phyloP scores from a whole-genome alignment of 1,284 basidiomycete species.

The Erythrobasidium hasegawianum region DNA sequence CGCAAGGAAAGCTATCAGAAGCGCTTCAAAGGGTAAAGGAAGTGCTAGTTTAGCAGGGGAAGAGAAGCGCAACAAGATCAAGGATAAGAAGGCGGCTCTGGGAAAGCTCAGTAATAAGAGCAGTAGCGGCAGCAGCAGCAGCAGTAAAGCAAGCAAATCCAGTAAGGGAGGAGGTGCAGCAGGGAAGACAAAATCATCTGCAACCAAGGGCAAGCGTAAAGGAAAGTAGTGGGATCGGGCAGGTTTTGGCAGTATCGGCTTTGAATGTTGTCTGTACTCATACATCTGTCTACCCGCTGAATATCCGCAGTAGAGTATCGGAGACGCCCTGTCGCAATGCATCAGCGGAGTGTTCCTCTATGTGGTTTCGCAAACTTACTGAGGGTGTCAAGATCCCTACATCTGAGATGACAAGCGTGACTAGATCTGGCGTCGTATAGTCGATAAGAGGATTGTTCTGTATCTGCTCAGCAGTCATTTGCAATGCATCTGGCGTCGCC shows the following conservation, averaged over 20 bases:
- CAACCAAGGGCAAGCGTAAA: slow-evolving; percentile 14
- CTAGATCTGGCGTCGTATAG: slow-evolving; percentile 50
- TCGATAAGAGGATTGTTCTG: slow-evolving; percentile 52
- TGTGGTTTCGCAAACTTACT: slow-evolving; percentile 1
- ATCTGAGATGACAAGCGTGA: slow-evolving; percentile 75
- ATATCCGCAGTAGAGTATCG: slow-evolving; percentile 27
- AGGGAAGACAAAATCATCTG: slow-evolving; percentile 10
- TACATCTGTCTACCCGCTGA: slow-evolving; percentile 17
- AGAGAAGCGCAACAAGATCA: slow-evolving; percentile 12
- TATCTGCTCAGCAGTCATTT: slow-evolving; percentile 52
- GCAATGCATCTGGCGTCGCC: slow-evolving; percentile 39
- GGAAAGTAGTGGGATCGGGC: background rate
- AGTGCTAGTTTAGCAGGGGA: slow-evolving; percentile 28
- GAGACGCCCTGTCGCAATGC: slow-evolving; percentile 19
- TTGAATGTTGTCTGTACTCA: background rate
- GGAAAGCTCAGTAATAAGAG: background rate
- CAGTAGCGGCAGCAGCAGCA: no score
- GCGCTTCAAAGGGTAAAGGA: slow-evolving; percentile 22
- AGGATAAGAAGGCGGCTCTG: background rate
- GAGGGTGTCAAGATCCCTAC: slow-evolving; percentile 80
- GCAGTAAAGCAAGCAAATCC: no score
- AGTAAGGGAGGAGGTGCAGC: slow-evolving; percentile 2
- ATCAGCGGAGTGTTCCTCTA: background rate
- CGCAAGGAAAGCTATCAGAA: slow-evolving; percentile 26
- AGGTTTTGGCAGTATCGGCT: background rate